These are phyloP conservation scores for Mycosphaerelloides madeirae DNA, from an alignment of 2,329 filamentous ascomycete species.

Conservation along the genomic window DNA sequence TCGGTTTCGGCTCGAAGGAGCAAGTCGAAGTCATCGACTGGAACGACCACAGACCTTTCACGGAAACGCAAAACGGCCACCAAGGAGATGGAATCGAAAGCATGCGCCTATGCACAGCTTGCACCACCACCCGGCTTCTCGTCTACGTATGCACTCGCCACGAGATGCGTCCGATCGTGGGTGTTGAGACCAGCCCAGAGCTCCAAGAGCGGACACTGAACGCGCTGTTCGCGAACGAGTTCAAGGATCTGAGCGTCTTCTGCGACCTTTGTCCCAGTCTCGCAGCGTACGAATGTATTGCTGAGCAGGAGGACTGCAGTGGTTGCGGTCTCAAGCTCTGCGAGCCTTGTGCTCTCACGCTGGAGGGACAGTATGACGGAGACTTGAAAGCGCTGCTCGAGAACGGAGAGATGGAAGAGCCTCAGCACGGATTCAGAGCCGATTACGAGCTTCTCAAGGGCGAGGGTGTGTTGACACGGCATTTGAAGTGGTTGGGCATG, in stretches of 20 bases:
- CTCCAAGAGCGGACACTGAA: constrained; percentile 21
- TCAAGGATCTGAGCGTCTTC: constrained; percentile 27
- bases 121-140: constrained; percentile 32
- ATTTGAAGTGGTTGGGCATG: constrained; percentile 7
- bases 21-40: constrained; percentile 31
- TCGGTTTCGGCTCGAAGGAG: constrained; percentile 31
- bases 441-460: constrained; percentile 32
- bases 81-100: constrained; percentile 23
- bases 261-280: constrained; percentile 40
- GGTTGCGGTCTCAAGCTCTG: constrained; percentile 34
- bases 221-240: constrained; percentile 12
- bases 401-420: constrained; percentile 9
- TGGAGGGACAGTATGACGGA: constrained; percentile 21
- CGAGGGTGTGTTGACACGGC: constrained; percentile 29
- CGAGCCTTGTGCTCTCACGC: constrained; percentile 22
- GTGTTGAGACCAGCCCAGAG: constrained; percentile 3
- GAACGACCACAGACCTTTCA: constrained; percentile 31
- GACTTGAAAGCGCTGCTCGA: constrained; percentile 24
- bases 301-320: constrained; percentile 2
- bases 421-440: constrained; percentile 29
- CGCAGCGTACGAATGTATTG: constrained; percentile 35
- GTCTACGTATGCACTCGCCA: constrained; percentile 36
- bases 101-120: constrained; percentile 38
- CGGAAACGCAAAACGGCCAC: constrained; percentile 33
- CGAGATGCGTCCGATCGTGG: constrained; percentile 26